Evolutionary conservation across 805 yeast genomes (phyloP), one percentile per base, ranked within the genome.

Genomic region (Candida jianshihensis): DNA sequence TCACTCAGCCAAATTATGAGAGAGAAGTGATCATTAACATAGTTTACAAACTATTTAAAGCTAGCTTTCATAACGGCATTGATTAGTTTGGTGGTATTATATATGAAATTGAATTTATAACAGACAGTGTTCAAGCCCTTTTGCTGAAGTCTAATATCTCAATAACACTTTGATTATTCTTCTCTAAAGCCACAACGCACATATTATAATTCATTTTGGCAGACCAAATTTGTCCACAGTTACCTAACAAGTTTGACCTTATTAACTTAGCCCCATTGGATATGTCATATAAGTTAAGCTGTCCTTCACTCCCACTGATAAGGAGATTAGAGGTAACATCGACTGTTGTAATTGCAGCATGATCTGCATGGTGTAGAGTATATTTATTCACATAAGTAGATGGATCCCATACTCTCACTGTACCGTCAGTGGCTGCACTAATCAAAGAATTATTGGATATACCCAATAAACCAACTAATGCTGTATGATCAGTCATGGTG

Each of bases 341-440:
- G 57, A 92, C 88, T 41, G 97, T 90, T 0, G 97, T 88, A 33
- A 92, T 89, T 0, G 97, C 95, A 19, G 78, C 73, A 57, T 88
- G 90, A 22, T 96, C 95, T 36, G 63, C 72, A 31, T 77, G 73
- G 47, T 83, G 81, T 40, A 88, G 71, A 33, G 82, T 75, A 52
- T 75, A 75, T 34, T 67, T 64, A 29, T 84, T 75, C 16, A 71
- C 70, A 20, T 85, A 88, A 8, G 79, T 73, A 19, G 75, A 75
- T 2, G 96, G 92, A 53, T 92, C 83, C 98, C 98, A 92, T 2
- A 90, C 81, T 35, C 97, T 71, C 29, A 92, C 68, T 0, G 96
- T 81, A 4, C 92, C 76, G 58, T 92, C 98, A 0, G 97, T 97
- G 3, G 97, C 97, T 0, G 96, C 98, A 31, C 95, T 82, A 2